A percentile compares a stretch with the other conserved stretches of the same genome.
Conservation (phyloP, 1,139 yeast species). For the Protomyces inundatus region DNA sequence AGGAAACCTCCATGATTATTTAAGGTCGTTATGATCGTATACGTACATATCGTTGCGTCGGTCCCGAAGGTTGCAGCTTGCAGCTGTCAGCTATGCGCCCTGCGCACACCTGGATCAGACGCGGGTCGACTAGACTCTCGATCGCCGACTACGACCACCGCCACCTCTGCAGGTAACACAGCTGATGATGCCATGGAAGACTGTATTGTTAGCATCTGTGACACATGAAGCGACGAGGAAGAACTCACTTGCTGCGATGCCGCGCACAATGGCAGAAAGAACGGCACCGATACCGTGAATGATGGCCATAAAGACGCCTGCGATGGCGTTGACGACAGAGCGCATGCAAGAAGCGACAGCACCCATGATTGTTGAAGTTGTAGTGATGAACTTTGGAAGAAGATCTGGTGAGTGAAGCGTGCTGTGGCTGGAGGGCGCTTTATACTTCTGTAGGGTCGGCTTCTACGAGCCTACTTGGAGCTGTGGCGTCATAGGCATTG, state of each 20-base stretch:
- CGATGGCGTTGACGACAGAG: constrained; percentile 24
- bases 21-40: too few relatives aligned
- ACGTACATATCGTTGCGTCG: too few relatives aligned
- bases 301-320: constrained; percentile 25
- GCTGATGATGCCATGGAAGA: constrained; percentile 19
- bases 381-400: background rate
- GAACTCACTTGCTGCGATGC: constrained; percentile 7
- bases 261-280: constrained; percentile 19
- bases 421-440: background rate
- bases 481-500: too few relatives aligned
- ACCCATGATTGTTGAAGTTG: constrained; percentile 12
- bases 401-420: background rate
- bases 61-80: background rate
- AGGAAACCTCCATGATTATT: too few relatives aligned
- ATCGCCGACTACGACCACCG: background rate
- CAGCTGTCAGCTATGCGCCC: background rate
- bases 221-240: background rate
- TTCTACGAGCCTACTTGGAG: too few relatives aligned
- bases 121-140: background rate
- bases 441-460: background rate
- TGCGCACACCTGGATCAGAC: background rate
- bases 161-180: constrained; percentile 2
- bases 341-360: constrained; percentile 24
- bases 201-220: background rate
- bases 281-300: constrained; percentile 23